A percentile compares a stretch with the other conserved stretches of the same genome.
phyloP scores from a whole-genome alignment of 2,329 filamentous ascomycete species.

The Cercospora sojina region DNA sequence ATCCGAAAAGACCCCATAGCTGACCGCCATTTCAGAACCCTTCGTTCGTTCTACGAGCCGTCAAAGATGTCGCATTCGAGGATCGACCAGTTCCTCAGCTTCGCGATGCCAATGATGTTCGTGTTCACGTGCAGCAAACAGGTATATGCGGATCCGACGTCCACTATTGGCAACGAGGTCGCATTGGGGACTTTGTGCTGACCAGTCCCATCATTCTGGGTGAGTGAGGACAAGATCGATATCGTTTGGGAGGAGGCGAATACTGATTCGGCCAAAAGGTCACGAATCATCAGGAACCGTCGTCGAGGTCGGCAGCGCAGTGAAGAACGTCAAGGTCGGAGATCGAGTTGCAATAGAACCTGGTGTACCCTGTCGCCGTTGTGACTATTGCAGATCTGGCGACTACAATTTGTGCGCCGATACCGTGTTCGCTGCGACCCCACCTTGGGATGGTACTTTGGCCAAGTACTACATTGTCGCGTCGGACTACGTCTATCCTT shows the following conservation, averaged over 20 bases:
- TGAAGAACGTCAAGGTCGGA: slow-evolving; percentile 47
- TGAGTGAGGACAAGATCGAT: slow-evolving; percentile 34
- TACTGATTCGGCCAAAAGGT: slow-evolving; percentile 4
- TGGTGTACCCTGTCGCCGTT: slow-evolving; percentile 48
- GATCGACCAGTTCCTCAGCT: slow-evolving; percentile 71
- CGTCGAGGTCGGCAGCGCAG: slow-evolving; percentile 43
- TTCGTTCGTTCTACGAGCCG: slow-evolving; percentile 76
- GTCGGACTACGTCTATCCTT: slow-evolving; percentile 50
- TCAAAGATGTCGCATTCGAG: slow-evolving; percentile 68
- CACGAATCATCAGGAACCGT: slow-evolving; percentile 38
- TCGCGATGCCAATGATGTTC: slow-evolving; percentile 64
- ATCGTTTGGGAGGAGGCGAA: slow-evolving; percentile 44
- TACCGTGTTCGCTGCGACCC: slow-evolving; percentile 52
- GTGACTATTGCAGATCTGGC: slow-evolving; percentile 60
- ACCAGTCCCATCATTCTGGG: slow-evolving; percentile 46
- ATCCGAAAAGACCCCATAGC: not conserved
- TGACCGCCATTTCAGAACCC: slow-evolving; percentile 58
- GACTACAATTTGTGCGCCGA: slow-evolving; percentile 81
- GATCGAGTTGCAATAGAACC: slow-evolving; percentile 53
- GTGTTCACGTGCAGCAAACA: slow-evolving; percentile 76
- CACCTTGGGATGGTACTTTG: slow-evolving; percentile 51
- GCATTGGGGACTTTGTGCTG: slow-evolving; percentile 50
- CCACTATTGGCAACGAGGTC: slow-evolving; percentile 47
- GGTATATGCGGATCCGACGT: slow-evolving; percentile 80
- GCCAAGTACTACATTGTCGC: slow-evolving; percentile 51